Evolutionary conservation across 1,139 yeast species (phyloP).

Genomic region (Arxiozyma telluris): DNA sequence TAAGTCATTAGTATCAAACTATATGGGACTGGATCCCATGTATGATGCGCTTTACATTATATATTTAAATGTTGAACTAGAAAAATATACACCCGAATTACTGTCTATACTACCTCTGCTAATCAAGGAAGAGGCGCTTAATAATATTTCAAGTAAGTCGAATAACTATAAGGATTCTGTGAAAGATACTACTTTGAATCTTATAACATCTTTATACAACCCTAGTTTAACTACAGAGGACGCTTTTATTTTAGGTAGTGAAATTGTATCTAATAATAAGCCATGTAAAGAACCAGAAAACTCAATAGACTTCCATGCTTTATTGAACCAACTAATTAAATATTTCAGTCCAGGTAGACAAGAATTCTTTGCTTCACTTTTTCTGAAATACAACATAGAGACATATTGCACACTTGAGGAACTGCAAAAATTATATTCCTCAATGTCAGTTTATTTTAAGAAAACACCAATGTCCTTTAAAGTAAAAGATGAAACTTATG

Average conservation of each 20-base stretch:
- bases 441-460: conserved; percentile 9
- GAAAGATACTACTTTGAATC: not conserved
- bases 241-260: not conserved
- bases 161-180: not conserved
- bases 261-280: not conserved
- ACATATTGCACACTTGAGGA: conserved; percentile 11
- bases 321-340: not conserved
- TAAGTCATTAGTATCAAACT: not conserved
- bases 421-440: conserved; percentile 10
- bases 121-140: not conserved
- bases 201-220: not conserved
- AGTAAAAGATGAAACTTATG: conserved; percentile 19
- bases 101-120: not conserved
- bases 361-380: not conserved
- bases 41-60: not conserved
- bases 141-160: not conserved
- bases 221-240: not conserved
- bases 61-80: not conserved
- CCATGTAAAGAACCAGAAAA: conserved; percentile 11
- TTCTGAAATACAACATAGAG: not conserved
- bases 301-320: conserved; percentile 7
- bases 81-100: not conserved
- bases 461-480: conserved; percentile 10
- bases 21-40: not conserved
- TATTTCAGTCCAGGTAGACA: not conserved